Evolutionary conservation across 2,329 filamentous ascomycete genomes (phyloP).

Genomic region (Daldinia eschscholtzii): DNA sequence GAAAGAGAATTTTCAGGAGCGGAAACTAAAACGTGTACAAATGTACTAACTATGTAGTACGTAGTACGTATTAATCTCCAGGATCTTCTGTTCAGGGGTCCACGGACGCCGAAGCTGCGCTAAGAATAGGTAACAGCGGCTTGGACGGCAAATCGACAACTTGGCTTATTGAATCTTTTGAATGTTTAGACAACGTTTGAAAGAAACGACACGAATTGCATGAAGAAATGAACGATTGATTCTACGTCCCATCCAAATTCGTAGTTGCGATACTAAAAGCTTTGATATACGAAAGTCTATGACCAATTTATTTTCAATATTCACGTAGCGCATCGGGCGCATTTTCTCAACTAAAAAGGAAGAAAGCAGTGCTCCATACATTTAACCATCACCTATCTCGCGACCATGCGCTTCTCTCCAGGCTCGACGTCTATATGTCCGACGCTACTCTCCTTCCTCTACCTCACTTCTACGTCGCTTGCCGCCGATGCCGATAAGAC

Average conservation of each 20-base stretch:
- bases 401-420: constrained; percentile 47
- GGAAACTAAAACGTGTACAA: constrained; percentile 5
- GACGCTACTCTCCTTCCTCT: constrained; percentile 55
- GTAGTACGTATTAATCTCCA: constrained; percentile 17
- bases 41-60: too few species aligned
- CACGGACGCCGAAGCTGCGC: constrained; percentile 25
- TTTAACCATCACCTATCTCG: background rate
- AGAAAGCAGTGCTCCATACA: constrained; percentile 6
- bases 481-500: constrained; percentile 56
- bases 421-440: constrained; percentile 45
- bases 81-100: constrained; percentile 32
- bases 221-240: constrained; percentile 10
- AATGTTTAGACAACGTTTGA: constrained; percentile 24
- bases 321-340: constrained; percentile 37
- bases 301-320: constrained; percentile 13
- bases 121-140: constrained; percentile 34
- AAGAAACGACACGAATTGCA: constrained; percentile 16
- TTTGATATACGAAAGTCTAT: constrained; percentile 22
- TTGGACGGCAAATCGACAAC: constrained; percentile 29
- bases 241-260: constrained; percentile 5
- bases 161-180: constrained; percentile 30
- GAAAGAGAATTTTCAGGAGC: background rate
- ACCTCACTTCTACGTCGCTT: constrained; percentile 49
- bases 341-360: constrained; percentile 16
- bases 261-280: constrained; percentile 4